phyloP scores from a whole-genome alignment of 257 asterid species.

The Solanum piurae region DNA sequence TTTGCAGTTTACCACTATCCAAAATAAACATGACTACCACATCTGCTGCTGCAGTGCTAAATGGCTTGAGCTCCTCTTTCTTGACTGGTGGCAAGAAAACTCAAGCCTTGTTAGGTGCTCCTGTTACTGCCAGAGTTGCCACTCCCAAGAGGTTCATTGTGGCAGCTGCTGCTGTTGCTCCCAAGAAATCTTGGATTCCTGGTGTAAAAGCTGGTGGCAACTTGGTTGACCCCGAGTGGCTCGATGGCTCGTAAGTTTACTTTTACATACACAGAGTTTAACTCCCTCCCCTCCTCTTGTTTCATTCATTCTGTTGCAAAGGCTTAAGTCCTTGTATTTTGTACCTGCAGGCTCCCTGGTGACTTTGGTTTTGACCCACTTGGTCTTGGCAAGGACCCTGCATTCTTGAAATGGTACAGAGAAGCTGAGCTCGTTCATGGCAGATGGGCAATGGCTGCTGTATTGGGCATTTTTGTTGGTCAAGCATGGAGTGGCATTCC shows the following conservation, averaged over 20 bases:
- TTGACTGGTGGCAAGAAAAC: slow-evolving; percentile 64
- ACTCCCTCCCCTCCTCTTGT: not conserved
- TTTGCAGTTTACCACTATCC: not conserved
- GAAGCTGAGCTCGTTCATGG: slow-evolving; percentile 99
- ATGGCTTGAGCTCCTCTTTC: slow-evolving; percentile 72
- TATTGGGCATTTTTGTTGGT: slow-evolving; percentile 85
- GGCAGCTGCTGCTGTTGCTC: slow-evolving; percentile 43
- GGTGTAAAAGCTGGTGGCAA: slow-evolving; percentile 61
- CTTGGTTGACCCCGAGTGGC: slow-evolving; percentile 87
- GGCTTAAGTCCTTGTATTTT: not conserved
- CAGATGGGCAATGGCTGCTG: slow-evolving; percentile 95
- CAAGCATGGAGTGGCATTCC: slow-evolving; percentile 93
- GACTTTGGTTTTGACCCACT: slow-evolving; percentile 95
- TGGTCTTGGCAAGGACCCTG: slow-evolving; percentile 91
- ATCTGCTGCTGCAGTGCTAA: slow-evolving; percentile 80
- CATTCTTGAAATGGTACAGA: slow-evolving; percentile 94
- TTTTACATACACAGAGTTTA: not conserved
- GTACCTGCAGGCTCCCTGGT: slow-evolving; percentile 63
- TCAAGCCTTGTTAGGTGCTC: slow-evolving; percentile 46
- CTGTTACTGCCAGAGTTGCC: slow-evolving; percentile 26
- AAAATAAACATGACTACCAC: slow-evolving; percentile 60
- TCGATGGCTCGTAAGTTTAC: slow-evolving; percentile 92
- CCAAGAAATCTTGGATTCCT: slow-evolving; percentile 94
- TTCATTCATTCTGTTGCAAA: not conserved
- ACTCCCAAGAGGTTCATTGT: slow-evolving; percentile 47